A percentile compares a stretch with the other conserved stretches of the same genome.
These are phyloP conservation scores for Suillus ampliporus DNA, from an alignment of 768 basidiomycete genomes.

Conservation along the genomic window DNA sequence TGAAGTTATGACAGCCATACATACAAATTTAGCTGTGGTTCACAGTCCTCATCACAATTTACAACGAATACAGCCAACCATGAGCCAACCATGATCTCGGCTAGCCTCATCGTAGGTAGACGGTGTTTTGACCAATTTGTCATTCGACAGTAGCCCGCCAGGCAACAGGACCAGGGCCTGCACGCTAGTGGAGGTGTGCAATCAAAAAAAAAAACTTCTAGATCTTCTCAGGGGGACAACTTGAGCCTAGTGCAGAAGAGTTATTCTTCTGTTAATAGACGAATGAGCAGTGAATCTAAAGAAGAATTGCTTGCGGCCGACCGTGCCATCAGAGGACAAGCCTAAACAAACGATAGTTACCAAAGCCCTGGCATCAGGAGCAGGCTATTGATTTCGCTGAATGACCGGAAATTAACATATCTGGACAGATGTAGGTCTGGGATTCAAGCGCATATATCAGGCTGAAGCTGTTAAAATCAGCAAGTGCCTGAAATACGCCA, in stretches of 20 bases:
- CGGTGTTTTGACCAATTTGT: conserved; percentile 2
- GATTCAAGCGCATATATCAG: not conserved
- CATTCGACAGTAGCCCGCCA: conserved; percentile 4
- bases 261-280: conserved; percentile 10
- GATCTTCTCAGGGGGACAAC: conserved; percentile 6
- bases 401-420: conserved; percentile 34
- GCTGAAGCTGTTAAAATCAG: not conserved
- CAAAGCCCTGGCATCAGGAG: conserved; percentile 19
- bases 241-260: conserved; percentile 9
- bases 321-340: conserved; percentile 11
- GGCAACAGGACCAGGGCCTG: not conserved
- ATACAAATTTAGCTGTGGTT: conserved; percentile 34
- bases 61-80: conserved; percentile 24
- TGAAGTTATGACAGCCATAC: conserved; percentile 26
- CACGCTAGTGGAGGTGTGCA: conserved; percentile 2
- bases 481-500: not conserved
- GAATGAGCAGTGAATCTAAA: not conserved
- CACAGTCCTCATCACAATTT: conserved; percentile 33
- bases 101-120: conserved; percentile 1
- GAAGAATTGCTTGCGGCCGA: conserved; percentile 8
- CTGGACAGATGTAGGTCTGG: conserved; percentile 11
- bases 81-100: conserved; percentile 5
- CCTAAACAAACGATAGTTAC: conserved; percentile 19
- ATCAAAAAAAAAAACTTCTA: conserved; percentile 7
- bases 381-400: conserved; percentile 21